Base-by-base conservation (phyloP, 306 rosid genomes). In the Nissolia schottii region DNA sequence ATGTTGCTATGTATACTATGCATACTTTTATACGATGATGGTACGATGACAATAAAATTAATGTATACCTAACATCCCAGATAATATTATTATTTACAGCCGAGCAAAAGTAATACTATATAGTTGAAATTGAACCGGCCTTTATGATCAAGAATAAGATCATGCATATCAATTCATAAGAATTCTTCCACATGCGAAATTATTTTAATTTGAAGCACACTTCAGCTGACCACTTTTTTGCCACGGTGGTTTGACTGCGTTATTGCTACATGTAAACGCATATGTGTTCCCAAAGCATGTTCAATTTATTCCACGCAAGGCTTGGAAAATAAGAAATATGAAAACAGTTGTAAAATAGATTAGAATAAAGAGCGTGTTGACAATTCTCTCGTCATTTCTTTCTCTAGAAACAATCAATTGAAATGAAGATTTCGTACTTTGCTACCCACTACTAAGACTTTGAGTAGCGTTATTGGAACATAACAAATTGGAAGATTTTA, bases 131-230 rank as follows among this genome's bases (percentile, higher is more conserved):
- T 41, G 16, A 41, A 8, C 49, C 49, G 49, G 49, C 25, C 60
- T 45, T 73, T 22, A 29, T 46, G 16, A 6, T 6, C 13, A 73
- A 72, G 29, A 46, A 9, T 41, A 48, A 73, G 50, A 73, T 32
- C 1, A 22, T 28, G 38, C 60, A 51, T 40, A 24, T 29, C 20
- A 37, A 32, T 19, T 9, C 46, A 14, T 9, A 0, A 34, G 9
- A 62, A 71, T 1, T 4, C 49, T 67, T 74, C 56, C 67, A 38
- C 67, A 74, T 35, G 67, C 35, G n/a, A 57, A 14, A 28, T 49
- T 19, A 10, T 38, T 29, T 16, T 60, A 67, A 22, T 43, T 59
- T 19, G 62, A 15, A 55, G 84, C 79, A 37, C 67, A 20, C 71
- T 32, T 72, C 5, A 57, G 16, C 4, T 22, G 79, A 65, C 70